Conservation (phyloP, 2,329 filamentous ascomycete genomes). For the Ceratocystiopsis brevicomis region DNA sequence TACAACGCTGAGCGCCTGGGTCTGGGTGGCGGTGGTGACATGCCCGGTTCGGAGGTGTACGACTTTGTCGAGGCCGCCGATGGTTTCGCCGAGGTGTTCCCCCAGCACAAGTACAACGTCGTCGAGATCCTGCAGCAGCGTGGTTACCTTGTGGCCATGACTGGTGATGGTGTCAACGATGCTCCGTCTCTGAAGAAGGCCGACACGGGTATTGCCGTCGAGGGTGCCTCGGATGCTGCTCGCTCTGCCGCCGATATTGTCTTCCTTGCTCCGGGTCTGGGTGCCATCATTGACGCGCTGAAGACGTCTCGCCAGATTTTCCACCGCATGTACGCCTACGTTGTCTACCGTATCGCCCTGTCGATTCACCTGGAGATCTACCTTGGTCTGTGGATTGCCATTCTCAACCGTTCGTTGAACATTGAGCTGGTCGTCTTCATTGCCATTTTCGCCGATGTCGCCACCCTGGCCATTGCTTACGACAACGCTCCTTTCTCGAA, state of each 20-base stretch:
- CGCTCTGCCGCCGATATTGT: slow-evolving; percentile 86
- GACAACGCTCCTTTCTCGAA: slow-evolving; percentile 79
- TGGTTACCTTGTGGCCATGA: slow-evolving; percentile 90
- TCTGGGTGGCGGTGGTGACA: slow-evolving; percentile 75
- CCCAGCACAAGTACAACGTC: slow-evolving; percentile 88
- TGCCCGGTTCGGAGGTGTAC: slow-evolving; percentile 85
- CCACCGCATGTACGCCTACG: slow-evolving; percentile 92
- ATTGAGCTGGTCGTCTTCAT: slow-evolving; percentile 83
- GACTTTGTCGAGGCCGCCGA: slow-evolving; percentile 91
- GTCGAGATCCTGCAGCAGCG: slow-evolving; percentile 86
- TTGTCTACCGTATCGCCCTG: slow-evolving; percentile 84
- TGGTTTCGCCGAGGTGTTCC: slow-evolving; percentile 88
- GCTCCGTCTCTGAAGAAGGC: slow-evolving; percentile 85
- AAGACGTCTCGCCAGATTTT: slow-evolving; percentile 92
- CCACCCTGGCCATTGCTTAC: slow-evolving; percentile 80
- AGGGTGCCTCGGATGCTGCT: slow-evolving; percentile 79
- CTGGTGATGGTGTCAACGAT: slow-evolving; percentile 89
- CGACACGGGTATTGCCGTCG: slow-evolving; percentile 90
- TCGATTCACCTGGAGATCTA: slow-evolving; percentile 85
- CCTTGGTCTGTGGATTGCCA: slow-evolving; percentile 79
- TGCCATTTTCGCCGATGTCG: slow-evolving; percentile 85
- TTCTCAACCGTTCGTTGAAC: slow-evolving; percentile 68
- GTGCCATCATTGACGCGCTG: slow-evolving; percentile 79
- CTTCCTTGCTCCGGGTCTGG: slow-evolving; percentile 78
- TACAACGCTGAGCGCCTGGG: slow-evolving; percentile 88